A percentile compares a stretch with the other conserved stretches of the same genome.
phyloP scores from a whole-genome alignment of 2,329 filamentous ascomycete species.

The Amauroascus verrucosus region DNA sequence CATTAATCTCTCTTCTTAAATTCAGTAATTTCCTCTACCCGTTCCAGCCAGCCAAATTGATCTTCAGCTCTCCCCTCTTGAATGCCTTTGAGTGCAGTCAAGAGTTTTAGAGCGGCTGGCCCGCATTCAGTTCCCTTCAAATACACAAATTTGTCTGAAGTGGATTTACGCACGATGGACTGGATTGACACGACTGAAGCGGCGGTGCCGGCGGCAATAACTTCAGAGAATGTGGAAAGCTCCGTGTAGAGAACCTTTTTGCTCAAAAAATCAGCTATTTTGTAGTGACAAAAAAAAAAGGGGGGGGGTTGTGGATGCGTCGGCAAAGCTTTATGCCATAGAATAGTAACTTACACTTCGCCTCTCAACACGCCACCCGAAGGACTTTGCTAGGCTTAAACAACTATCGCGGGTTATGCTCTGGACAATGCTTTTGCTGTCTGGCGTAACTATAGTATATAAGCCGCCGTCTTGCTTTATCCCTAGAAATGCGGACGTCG shows the following conservation, averaged over 20 bases:
- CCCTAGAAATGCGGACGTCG: constrained; percentile 27
- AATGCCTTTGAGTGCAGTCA: too few relatives aligned
- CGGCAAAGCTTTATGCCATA: too few relatives aligned
- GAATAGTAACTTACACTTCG: constrained; percentile 17
- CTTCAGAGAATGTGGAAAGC: constrained; percentile 20
- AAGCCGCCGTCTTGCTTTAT: constrained; percentile 19
- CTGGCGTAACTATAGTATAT: constrained; percentile 23
- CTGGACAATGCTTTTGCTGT: constrained; percentile 23
- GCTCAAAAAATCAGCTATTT: background rate
- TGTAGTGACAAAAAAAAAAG: background rate
- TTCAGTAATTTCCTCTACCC: too few relatives aligned
- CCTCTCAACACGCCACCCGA: constrained; percentile 28
- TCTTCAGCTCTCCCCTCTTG: too few relatives aligned
- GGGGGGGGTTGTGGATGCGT: background rate
- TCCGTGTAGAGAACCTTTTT: constrained; percentile 19
- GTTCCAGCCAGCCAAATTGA: too few relatives aligned
- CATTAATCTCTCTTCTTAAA: too few relatives aligned
- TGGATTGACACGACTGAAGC: constrained; percentile 21
- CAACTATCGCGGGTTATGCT: constrained; percentile 25
- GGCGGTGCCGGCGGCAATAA: constrained; percentile 23
- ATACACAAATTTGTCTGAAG: constrained; percentile 5
- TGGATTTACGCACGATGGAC: constrained; percentile 21
- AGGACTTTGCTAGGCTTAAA: constrained; percentile 20
- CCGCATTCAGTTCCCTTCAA: too few relatives aligned
- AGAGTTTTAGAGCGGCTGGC: too few relatives aligned